phyloP scores from a whole-genome alignment of 257 asterid genomes.

The Leonotis leonurus region DNA sequence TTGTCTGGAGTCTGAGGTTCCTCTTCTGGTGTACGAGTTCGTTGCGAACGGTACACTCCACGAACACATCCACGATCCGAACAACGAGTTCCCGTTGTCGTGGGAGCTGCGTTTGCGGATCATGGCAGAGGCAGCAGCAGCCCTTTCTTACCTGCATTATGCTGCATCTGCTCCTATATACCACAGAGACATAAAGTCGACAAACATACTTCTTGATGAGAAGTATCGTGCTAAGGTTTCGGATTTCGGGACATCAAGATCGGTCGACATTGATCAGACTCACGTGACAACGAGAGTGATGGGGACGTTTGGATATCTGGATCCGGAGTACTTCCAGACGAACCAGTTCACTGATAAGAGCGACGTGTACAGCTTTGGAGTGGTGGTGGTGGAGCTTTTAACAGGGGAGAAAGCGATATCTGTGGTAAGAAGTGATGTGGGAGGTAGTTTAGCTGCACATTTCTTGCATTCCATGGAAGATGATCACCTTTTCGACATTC shows the following conservation, averaged over 20 bases:
- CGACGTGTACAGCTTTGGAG: constrained; percentile 29
- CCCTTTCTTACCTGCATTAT: constrained; percentile 7
- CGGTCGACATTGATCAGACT: constrained; percentile 4
- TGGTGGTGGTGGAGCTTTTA: constrained; percentile 28
- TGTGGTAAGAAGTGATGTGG: constrained; percentile 6
- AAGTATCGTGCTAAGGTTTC: constrained; percentile 11
- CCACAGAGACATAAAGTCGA: constrained; percentile 18
- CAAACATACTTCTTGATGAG: constrained; percentile 27
- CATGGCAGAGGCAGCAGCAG: constrained; percentile 1
- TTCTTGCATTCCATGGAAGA: constrained; percentile 27
- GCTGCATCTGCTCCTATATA: constrained; percentile 11
- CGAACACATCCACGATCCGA: constrained; percentile 9
- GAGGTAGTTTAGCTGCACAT: constrained; percentile 21
- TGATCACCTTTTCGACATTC: constrained; percentile 5
- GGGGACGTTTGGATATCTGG: constrained; percentile 33
- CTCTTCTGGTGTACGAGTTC: constrained; percentile 18
- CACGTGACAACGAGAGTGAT: constrained; percentile 12
- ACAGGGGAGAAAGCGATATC: constrained; percentile 29
- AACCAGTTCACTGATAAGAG: constrained; percentile 29
- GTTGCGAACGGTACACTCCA: constrained; percentile 12
- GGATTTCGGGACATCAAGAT: constrained; percentile 19
- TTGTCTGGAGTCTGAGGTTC: constrained; percentile 21
- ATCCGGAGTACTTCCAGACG: constrained; percentile 33
- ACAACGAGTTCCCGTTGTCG: not conserved
- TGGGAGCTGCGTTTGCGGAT: constrained; percentile 13